Evolutionary conservation across 257 asterid species (phyloP).

Genomic region (Verbena officinalis): DNA sequence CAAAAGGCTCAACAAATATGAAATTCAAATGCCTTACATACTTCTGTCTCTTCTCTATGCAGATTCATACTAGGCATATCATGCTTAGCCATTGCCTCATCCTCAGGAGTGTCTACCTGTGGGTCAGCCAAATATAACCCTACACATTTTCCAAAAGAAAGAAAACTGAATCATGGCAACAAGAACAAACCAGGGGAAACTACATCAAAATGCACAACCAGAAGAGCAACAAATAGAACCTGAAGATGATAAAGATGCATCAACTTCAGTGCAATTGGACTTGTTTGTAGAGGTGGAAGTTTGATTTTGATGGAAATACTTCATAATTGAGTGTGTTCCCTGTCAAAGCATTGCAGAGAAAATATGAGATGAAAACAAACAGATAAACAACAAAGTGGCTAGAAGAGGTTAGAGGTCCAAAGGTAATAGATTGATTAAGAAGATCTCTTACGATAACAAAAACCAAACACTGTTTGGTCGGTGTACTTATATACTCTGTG

Average conservation of each 20-base stretch:
- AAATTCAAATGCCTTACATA: conserved; percentile 37
- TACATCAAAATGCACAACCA: conserved; percentile 25
- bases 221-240: conserved; percentile 47
- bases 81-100: conserved; percentile 35
- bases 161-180: conserved; percentile 26
- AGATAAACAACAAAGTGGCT: background rate
- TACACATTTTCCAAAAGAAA: conserved; percentile 35
- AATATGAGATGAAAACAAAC: conserved; percentile 9
- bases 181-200: conserved; percentile 21
- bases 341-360: conserved; percentile 42
- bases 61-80: conserved; percentile 34
- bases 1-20: conserved; percentile 10
- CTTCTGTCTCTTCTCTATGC: conserved; percentile 43
- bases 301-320: conserved; percentile 64
- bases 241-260: conserved; percentile 45
- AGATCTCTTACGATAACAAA: conserved; percentile 1
- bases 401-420: background rate
- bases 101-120: conserved; percentile 34
- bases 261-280: conserved; percentile 46
- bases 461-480: background rate
- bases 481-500: background rate
- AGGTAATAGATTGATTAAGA: background rate
- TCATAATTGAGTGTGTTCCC: conserved; percentile 87
- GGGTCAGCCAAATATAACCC: conserved; percentile 39
- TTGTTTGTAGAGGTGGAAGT: conserved; percentile 34